Evolutionary conservation across 768 basidiomycete species (phyloP), one percentile per base, ranked within the genome.

Genomic region (Boletus pseudopeckii): DNA sequence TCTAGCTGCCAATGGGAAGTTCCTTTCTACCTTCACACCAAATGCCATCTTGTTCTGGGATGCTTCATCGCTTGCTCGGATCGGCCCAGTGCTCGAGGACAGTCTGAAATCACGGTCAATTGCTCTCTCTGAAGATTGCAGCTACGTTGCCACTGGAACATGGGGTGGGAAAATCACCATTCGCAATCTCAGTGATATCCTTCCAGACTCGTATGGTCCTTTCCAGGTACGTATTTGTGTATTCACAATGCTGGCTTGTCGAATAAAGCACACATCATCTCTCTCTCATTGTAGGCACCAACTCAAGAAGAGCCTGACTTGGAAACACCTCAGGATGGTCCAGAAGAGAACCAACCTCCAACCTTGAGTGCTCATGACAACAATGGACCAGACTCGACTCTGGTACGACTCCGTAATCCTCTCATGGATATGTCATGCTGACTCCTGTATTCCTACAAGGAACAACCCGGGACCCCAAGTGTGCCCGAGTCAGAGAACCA

Each of bases 201-300:
- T 55, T 26, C 18, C 38, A 0, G 37, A 71, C 17, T 37, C 6
- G 36, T 48, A 37, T 20, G 45, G 45, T 10, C 45, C 30, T 8
- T 45, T 45, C 28, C 6, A 14, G 14, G 44, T 32, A 45, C 14
- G 34, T 7, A 5, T n/a, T 43, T 11, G 15, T 32, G 30, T 2
- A 11, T 32, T 32, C 10, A 32, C 30, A 11, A 11, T 4, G 4
- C 0, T 11, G 10, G 30, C 10, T 32, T 32, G 30, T 44, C 4
- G 7, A 9, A 24, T 5, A 14, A 44, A 0, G n/a, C 14, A 8
- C 11, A 18, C 13, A 4, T 8, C 4, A 0, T 13, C n/a, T 11
- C 24, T 44, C 43, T 17, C 22, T 15, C 15, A 1, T 13, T 18
- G 30, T 44, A 44, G 43, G 7, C 2, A 7, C 28, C 5, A 18